Base-by-base conservation (phyloP, 2,329 filamentous ascomycete genomes). In the Rutstroemia sp. region DNA sequence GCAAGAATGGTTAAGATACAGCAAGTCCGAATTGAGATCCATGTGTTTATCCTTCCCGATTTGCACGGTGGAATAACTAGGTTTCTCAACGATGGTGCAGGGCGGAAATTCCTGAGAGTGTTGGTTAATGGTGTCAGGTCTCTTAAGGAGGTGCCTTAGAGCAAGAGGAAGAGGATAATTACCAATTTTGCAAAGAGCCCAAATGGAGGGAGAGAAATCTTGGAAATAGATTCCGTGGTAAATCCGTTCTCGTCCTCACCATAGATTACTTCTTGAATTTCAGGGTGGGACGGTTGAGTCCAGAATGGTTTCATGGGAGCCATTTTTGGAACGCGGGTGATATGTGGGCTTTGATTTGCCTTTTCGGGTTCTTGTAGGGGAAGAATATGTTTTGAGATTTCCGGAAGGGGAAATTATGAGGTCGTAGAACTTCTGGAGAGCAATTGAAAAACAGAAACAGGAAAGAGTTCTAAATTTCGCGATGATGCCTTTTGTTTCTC, bases 1-100 rank as follows among this genome's bases (percentile, higher is more conserved):
- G 70, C 83, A 87, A 4, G 80, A 83, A 71, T 87, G 83, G 69
- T 87, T 87, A 62, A 85, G 82, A 70, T 85, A 87, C 47, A 87
- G 69, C 66, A 87, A 67, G 65, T 86, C 83, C 64, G 79, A 84
- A 72, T 87, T 86, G 45, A 87, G 73, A 64, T 81, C 78, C 63
- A 86, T 70, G 67, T 87, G 83, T 56, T 72, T 72, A 61, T 79
- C 69, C 54, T 72, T 72, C 58, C 76, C 79, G 59, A 78, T 78
- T 71, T 87, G 83, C 25, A 86, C 82, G 2, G 83, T 85, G 30
- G 82, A 80, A 64, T 86, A 87, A 10, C 80, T 84, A 2, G 81
- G 75, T 59, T 77, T 74, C 3, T 73, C 69, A 51, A 78, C 78
- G n/a, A 73, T 67, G 17, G 78, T 80, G 66, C 82, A 82, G 3